Evolutionary conservation across 495 filamentous ascomycete genomes (phyloP).

Genomic region (Chaetomium tenue): DNA sequence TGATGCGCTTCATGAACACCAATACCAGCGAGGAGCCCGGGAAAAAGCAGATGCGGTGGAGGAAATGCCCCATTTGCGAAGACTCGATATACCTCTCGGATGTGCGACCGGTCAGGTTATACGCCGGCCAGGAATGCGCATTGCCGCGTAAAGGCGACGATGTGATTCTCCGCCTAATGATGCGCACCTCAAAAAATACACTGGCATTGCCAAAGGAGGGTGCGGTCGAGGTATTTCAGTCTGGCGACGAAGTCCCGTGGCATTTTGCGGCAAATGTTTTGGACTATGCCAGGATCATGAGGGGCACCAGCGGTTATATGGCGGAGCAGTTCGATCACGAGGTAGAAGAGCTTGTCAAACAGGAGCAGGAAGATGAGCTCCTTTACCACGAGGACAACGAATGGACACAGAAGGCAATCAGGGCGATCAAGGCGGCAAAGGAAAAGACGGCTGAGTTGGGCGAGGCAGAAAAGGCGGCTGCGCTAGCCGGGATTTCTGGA

Average conservation of each 20-base stretch:
- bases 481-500: neutral
- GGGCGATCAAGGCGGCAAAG: constrained; percentile 66
- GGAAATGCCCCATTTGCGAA: constrained; percentile 96
- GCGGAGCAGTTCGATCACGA: constrained; percentile 71
- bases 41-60: constrained; percentile 62
- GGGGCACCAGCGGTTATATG: constrained; percentile 89
- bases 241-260: constrained; percentile 82
- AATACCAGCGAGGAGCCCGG: constrained; percentile 68
- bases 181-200: constrained; percentile 73
- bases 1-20: constrained; percentile 94
- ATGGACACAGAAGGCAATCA: constrained; percentile 83
- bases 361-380: constrained; percentile 85
- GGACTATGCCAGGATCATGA: constrained; percentile 95
- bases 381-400: constrained; percentile 90
- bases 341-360: constrained; percentile 66
- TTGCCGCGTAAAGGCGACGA: constrained; percentile 80
- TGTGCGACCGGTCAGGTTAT: constrained; percentile 87
- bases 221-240: constrained; percentile 60
- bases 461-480: constrained; percentile 20
- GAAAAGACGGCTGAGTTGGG: constrained; percentile 56
- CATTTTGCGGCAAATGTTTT: constrained; percentile 88
- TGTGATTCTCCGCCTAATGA: constrained; percentile 81
- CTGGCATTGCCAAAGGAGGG: constrained; percentile 84
- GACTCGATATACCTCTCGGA: constrained; percentile 85
- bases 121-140: constrained; percentile 79